Conservation (phyloP, 1,284 basidiomycete species). For the Rhodotorula glutinis region DNA sequence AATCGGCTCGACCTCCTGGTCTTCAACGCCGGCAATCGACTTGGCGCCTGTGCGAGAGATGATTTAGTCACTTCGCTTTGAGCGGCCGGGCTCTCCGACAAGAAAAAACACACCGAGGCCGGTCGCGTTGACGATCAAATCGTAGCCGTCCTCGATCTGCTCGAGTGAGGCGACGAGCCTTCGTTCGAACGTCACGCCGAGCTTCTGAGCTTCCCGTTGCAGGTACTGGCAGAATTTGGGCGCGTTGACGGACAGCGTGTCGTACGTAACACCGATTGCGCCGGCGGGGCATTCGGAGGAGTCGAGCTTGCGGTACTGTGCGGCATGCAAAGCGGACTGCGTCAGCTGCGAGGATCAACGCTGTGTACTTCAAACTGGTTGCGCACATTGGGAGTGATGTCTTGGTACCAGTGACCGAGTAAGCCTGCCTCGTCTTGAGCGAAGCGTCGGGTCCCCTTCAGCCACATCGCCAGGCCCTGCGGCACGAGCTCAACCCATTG, state of each 20-base stretch:
- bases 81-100: no score
- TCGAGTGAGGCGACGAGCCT: constrained; percentile 47
- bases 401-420: constrained; percentile 56
- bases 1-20: constrained; percentile 68
- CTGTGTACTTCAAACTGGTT: no score
- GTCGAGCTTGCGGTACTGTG: constrained; percentile 51
- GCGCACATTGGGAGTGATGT: constrained; percentile 57
- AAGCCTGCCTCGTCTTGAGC: constrained; percentile 6
- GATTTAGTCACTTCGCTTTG: not conserved
- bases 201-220: constrained; percentile 39
- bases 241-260: constrained; percentile 50
- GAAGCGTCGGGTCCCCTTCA: constrained; percentile 39
- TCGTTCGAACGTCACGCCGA: constrained; percentile 46
- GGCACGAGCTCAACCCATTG: constrained; percentile 57
- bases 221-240: constrained; percentile 49
- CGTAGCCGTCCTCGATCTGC: constrained; percentile 45
- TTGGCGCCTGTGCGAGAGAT: constrained; percentile 58
- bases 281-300: constrained; percentile 43
- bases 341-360: no score
- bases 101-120: constrained; percentile 46
- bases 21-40: constrained; percentile 73
- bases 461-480: constrained; percentile 54
- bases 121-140: constrained; percentile 53
- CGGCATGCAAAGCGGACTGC: no score
- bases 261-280: constrained; percentile 47